phyloP scores from a whole-genome alignment of 2,329 filamentous ascomycete species.

The Penicillium sp. region DNA sequence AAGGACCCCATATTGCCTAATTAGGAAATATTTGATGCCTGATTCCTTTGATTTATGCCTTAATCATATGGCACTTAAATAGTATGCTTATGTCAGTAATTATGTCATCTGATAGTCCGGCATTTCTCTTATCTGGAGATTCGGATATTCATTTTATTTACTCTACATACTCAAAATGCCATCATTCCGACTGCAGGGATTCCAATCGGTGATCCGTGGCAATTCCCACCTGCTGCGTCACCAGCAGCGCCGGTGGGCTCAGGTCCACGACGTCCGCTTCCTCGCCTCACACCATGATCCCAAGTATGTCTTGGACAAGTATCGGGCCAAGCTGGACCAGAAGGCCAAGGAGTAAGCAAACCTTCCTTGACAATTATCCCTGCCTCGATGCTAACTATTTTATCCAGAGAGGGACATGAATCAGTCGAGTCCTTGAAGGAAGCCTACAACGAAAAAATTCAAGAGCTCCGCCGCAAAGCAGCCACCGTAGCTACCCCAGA shows the following conservation, averaged over 20 bases:
- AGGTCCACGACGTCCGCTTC: slow-evolving; percentile 88
- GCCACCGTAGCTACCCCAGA: slow-evolving; percentile 53
- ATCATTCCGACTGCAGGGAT: slow-evolving; percentile 47
- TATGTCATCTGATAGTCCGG: slow-evolving; percentile 10
- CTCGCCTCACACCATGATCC: slow-evolving; percentile 72
- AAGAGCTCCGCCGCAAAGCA: slow-evolving; percentile 66
- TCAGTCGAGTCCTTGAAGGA: slow-evolving; percentile 61
- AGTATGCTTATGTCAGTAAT: neutral
- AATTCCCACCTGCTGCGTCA: slow-evolving; percentile 28
- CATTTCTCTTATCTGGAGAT: slow-evolving; percentile 4
- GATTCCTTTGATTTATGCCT: fast-evolving
- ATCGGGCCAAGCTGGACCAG: slow-evolving; percentile 76
- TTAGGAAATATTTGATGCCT: neutral
- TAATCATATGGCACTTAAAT: neutral
- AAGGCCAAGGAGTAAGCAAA: slow-evolving; percentile 67
- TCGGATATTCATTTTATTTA: slow-evolving; percentile 1
- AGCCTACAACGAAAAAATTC: slow-evolving; percentile 82
- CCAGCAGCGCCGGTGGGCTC: slow-evolving; percentile 78
- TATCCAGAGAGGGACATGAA: slow-evolving; percentile 63
- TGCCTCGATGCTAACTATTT: slow-evolving; percentile 43
- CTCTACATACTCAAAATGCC: slow-evolving; percentile 44
- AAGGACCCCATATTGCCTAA: neutral
- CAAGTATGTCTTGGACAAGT: slow-evolving; percentile 71
- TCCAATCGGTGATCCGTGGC: slow-evolving; percentile 48
- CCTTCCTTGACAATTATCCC: neutral